Conservation (phyloP, 192 early-diverging fungal species). For the Backusella luteola region DNA sequence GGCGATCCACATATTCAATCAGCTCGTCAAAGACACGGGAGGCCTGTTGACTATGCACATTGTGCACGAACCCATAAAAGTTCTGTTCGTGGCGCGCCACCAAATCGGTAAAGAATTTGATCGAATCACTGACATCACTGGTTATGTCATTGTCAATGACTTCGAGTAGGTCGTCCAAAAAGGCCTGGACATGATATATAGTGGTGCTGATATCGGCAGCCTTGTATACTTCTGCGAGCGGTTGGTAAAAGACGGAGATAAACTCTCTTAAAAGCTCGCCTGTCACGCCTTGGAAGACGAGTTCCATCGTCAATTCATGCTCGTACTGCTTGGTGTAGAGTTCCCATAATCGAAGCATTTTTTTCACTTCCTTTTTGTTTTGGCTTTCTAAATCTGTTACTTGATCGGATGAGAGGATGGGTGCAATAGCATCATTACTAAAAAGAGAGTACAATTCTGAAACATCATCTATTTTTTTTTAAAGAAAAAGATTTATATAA, state of each 20-base stretch:
- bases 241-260: constrained; percentile 53
- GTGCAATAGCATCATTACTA: background rate
- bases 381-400: background rate
- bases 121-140: constrained; percentile 21
- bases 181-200: constrained; percentile 43
- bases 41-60: constrained; percentile 49
- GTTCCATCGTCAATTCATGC: constrained; percentile 44
- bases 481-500: background rate
- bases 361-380: constrained; percentile 15
- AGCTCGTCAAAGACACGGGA: constrained; percentile 50
- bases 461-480: background rate
- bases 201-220: constrained; percentile 53
- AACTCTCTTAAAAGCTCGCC: constrained; percentile 51
- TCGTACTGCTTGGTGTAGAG: constrained; percentile 48
- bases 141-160: constrained; percentile 36
- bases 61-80: constrained; percentile 57
- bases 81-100: constrained; percentile 43
- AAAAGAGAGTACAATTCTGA: background rate
- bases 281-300: constrained; percentile 49
- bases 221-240: constrained; percentile 53
- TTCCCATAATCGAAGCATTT: constrained; percentile 42
- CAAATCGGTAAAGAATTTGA: constrained; percentile 43
- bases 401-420: background rate
- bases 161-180: constrained; percentile 51
- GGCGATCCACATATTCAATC: constrained; percentile 44